Evolutionary conservation across 2,329 filamentous ascomycete species (phyloP).

Genomic region (Exophiala sp.): DNA sequence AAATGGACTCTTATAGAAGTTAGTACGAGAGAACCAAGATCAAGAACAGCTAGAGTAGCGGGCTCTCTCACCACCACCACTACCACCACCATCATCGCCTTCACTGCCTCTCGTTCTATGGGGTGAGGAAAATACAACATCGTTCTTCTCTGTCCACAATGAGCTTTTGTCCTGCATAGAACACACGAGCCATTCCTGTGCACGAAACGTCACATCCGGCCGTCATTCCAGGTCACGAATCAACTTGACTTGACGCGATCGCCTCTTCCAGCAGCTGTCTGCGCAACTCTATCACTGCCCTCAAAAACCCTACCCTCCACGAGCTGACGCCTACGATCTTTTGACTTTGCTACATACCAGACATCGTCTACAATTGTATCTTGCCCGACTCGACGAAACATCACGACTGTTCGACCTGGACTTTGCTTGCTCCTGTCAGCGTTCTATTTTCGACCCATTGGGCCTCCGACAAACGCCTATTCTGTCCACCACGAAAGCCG

Average conservation of each 20-base stretch:
- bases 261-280: constrained; percentile 10
- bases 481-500: constrained; percentile 3
- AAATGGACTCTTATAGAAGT: too few relatives aligned
- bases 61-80: too few relatives aligned
- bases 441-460: constrained; percentile 1
- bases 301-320: constrained; percentile 6
- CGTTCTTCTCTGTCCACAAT: background rate
- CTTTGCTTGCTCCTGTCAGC: background rate
- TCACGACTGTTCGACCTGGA: background rate
- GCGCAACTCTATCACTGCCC: constrained; percentile 6
- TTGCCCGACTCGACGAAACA: background rate
- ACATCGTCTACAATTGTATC: background rate
- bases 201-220: background rate
- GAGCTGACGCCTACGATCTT: constrained; percentile 19
- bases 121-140: too few relatives aligned
- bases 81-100: too few relatives aligned
- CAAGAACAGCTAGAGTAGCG: too few relatives aligned
- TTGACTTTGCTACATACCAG: background rate
- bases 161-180: background rate
- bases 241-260: constrained; percentile 8
- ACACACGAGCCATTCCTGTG: background rate
- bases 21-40: too few relatives aligned
- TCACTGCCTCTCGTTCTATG: too few relatives aligned
- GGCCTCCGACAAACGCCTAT: constrained; percentile 1
- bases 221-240: background rate